Conservation (phyloP, 2,329 filamentous ascomycete genomes). For the Botrytis fabae region DNA sequence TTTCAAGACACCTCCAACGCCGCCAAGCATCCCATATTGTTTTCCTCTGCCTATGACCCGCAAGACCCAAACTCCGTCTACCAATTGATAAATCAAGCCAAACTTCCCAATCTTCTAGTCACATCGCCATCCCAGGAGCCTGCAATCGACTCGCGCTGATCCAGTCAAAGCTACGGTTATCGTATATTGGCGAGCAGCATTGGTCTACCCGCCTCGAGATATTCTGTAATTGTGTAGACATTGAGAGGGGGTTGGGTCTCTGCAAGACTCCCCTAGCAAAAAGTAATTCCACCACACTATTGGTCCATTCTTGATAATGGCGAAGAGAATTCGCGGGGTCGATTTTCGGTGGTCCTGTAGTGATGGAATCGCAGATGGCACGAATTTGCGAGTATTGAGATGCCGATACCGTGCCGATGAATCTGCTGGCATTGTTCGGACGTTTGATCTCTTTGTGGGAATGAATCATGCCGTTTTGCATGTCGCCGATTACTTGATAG, state of each 20-base stretch:
- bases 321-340: constrained; percentile 16
- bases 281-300: background rate
- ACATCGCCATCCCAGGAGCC: constrained; percentile 3
- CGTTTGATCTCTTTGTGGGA: constrained; percentile 21
- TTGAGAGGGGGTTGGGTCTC: constrained; percentile 2
- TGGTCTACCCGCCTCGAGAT: background rate
- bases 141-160: constrained; percentile 14
- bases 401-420: constrained; percentile 22
- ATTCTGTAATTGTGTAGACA: constrained; percentile 1
- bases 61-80: background rate
- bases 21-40: background rate
- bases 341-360: constrained; percentile 14
- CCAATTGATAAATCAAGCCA: background rate
- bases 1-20: background rate
- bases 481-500: constrained; percentile 23
- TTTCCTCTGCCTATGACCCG: background rate
- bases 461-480: constrained; percentile 24
- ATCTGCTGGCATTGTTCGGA: constrained; percentile 6
- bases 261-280: constrained; percentile 5
- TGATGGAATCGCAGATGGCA: constrained; percentile 18
- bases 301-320: constrained; percentile 20
- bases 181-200: constrained; percentile 21
- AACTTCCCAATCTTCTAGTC: constrained; percentile 10
- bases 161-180: constrained; percentile 16
- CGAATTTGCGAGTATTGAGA: constrained; percentile 18